Conservation (phyloP, 306 rosid genomes). For the Cicer cuneatum region DNA sequence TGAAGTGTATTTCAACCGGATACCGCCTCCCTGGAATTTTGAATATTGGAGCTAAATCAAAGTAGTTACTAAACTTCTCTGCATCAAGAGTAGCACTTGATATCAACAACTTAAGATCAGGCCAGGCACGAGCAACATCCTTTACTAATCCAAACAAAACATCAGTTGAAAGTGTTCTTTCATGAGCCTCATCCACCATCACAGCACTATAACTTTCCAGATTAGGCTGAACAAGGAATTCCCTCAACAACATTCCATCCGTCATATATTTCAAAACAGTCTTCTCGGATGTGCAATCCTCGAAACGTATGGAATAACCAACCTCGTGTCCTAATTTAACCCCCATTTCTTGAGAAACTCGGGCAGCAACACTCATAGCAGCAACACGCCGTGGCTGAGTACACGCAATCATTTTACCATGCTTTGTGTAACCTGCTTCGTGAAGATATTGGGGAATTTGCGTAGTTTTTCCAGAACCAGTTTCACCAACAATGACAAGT, state of each 20-base stretch:
- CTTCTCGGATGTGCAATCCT: constrained; percentile 94
- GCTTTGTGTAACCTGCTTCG: constrained; percentile 90
- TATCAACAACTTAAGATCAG: constrained; percentile 87
- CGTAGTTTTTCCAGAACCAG: constrained; percentile 52
- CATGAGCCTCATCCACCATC: constrained; percentile 99
- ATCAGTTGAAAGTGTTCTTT: constrained; percentile 95
- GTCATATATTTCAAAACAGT: constrained; percentile 92
- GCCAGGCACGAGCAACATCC: constrained; percentile 87
- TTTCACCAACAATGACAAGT: constrained; percentile 92
- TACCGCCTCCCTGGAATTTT: constrained; percentile 86
- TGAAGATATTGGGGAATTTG: constrained; percentile 78
- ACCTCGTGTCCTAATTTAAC: constrained; percentile 95
- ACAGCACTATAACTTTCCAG: constrained; percentile 90
- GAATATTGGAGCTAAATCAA: constrained; percentile 92
- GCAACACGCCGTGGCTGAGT: constrained; percentile 16
- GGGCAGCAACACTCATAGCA: constrained; percentile 39
- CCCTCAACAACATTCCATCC: constrained; percentile 94
- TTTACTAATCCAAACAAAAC: constrained; percentile 91
- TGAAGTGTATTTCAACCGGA: constrained; percentile 84
- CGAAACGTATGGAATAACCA: constrained; percentile 95
- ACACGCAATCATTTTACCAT: constrained; percentile 76
- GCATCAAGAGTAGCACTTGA: constrained; percentile 98
- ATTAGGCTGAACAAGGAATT: constrained; percentile 89
- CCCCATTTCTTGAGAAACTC: constrained; percentile 97
- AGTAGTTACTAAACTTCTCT: constrained; percentile 85